Evolutionary conservation across 2,329 filamentous ascomycete species (phyloP).

Genomic region (Calonectria hawksworthii): DNA sequence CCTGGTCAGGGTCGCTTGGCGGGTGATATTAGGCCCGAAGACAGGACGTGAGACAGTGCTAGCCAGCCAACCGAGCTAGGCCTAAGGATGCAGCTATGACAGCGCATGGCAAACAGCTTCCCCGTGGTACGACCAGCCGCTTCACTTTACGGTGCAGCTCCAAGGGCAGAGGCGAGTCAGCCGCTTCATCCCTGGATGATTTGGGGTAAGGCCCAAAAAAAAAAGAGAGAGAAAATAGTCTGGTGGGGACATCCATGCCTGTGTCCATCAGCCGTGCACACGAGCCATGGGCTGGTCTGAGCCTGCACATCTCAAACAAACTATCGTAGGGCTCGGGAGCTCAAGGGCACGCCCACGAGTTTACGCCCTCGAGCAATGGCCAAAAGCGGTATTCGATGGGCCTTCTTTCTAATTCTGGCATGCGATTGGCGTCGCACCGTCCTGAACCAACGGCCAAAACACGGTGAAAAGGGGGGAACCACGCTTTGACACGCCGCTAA

Average conservation of each 20-base stretch:
- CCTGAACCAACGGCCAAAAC: neutral
- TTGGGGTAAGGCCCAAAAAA: neutral
- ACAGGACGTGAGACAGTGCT: neutral
- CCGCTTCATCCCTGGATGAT: neutral
- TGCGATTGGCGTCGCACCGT: neutral
- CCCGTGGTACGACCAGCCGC: neutral
- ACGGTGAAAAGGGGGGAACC: neutral
- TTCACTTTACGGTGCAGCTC: neutral
- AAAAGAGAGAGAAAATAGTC: neutral
- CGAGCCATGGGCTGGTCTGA: neutral
- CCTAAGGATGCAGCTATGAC: neutral
- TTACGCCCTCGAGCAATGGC: neutral
- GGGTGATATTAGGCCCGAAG: neutral
- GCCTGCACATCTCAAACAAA: neutral
- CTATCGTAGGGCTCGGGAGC: neutral
- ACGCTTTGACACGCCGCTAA: neutral
- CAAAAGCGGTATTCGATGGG: neutral
- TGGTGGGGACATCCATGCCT: neutral
- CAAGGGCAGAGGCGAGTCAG: neutral
- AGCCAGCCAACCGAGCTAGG: neutral
- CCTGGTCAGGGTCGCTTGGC: neutral
- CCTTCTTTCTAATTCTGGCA: neutral
- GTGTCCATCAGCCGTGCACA: neutral
- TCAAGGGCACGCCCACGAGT: neutral
- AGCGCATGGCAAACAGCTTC: neutral